Evolutionary conservation across 768 basidiomycete genomes (phyloP).

Genomic region (Tricholoma flavovirens): DNA sequence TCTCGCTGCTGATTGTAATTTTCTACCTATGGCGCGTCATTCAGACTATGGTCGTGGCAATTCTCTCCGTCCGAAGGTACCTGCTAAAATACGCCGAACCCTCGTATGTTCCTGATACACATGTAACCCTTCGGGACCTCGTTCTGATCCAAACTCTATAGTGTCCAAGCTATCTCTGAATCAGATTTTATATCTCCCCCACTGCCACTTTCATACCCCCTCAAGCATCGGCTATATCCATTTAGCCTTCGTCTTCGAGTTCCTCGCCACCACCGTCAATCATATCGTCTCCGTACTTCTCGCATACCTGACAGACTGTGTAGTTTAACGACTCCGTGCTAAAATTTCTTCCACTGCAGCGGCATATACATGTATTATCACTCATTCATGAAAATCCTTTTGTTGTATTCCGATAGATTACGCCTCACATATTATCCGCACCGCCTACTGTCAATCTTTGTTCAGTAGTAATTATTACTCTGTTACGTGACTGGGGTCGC

Average conservation of each 20-base stretch:
- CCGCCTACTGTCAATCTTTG: no score
- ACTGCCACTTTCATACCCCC: background rate
- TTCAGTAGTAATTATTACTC: no score
- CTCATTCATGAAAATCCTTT: background rate
- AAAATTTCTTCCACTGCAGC: background rate
- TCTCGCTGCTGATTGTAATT: slow-evolving; percentile 4
- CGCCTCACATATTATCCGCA: no score
- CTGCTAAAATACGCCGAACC: background rate
- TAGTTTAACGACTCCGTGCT: background rate
- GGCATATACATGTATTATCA: slow-evolving; percentile 10
- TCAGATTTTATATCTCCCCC: background rate
- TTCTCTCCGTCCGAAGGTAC: background rate
- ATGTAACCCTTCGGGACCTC: background rate
- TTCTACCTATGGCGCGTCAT: background rate
- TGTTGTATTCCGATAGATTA: background rate
- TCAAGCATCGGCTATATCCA: background rate
- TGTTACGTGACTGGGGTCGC: no score
- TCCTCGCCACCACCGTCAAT: slow-evolving; percentile 3
- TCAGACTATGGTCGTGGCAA: background rate
- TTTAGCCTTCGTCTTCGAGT: background rate
- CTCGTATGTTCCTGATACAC: background rate
- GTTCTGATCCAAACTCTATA: background rate
- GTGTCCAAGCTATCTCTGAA: background rate
- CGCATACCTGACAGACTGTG: slow-evolving; percentile 36
- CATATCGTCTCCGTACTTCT: slow-evolving; percentile 26